Percentiles rank a stretch among this genome's conserved stretches.
phyloP scores from a whole-genome alignment of 257 asterid species.

The Hygrophila difformis region DNA sequence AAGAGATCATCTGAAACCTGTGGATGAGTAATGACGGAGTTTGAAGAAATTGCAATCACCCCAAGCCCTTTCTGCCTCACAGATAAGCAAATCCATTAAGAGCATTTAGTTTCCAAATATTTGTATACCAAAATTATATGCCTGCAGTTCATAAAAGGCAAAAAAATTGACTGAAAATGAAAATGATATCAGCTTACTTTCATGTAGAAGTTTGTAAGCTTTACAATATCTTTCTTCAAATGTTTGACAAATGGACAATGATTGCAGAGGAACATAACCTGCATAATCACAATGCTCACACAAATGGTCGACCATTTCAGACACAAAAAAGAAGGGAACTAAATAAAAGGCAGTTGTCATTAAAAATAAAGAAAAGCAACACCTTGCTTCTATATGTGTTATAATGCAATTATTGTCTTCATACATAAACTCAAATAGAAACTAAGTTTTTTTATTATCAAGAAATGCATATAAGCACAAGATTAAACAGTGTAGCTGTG shows the following conservation, averaged over 20 bases:
- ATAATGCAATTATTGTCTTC: no score
- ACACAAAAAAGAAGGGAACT: neutral
- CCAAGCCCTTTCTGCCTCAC: slow-evolving; percentile 84
- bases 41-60: slow-evolving; percentile 83
- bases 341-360: no score
- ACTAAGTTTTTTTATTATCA: no score
- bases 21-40: slow-evolving; percentile 70
- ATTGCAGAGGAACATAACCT: slow-evolving; percentile 88
- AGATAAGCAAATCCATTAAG: neutral
- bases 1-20: slow-evolving; percentile 57
- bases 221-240: slow-evolving; percentile 71
- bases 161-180: slow-evolving; percentile 7
- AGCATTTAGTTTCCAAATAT: neutral
- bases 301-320: neutral
- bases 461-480: no score
- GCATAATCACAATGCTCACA: slow-evolving; percentile 12
- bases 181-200: slow-evolving; percentile 35
- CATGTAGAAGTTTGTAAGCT: slow-evolving; percentile 75
- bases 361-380: no score
- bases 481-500: no score
- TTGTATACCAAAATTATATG: slow-evolving; percentile 8
- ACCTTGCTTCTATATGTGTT: no score
- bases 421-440: no score
- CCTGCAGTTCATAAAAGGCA: slow-evolving; percentile 8
- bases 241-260: slow-evolving; percentile 83